phyloP scores from a whole-genome alignment of 2,329 filamentous ascomycete species.

The Zelopaecilomyces penicillatus region DNA sequence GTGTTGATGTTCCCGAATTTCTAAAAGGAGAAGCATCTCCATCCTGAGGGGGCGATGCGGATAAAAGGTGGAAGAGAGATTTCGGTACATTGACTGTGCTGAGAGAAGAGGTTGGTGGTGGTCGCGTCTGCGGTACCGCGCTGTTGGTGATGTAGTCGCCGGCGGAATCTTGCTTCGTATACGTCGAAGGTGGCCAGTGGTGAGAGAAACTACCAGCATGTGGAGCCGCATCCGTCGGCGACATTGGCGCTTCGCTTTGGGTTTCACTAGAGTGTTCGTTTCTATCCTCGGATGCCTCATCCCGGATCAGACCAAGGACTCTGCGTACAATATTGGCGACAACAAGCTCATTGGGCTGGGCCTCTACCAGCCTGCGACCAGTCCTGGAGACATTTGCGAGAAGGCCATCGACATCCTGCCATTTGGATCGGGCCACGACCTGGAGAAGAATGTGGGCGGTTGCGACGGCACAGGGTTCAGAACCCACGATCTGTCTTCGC shows the following conservation, averaged over 20 bases:
- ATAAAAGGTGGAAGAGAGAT: conserved; percentile 83
- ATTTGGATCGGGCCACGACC: conserved; percentile 75
- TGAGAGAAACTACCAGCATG: conserved; percentile 19
- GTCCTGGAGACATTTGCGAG: conserved; percentile 72
- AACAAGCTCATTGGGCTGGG: conserved; percentile 82
- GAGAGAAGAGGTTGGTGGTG: conserved; percentile 53
- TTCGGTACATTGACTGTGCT: conserved; percentile 59
- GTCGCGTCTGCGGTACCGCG: conserved; percentile 34
- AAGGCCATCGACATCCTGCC: conserved; percentile 67
- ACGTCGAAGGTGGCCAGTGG: conserved; percentile 23
- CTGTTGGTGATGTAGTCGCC: conserved; percentile 20
- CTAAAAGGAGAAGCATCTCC: conserved; percentile 37
- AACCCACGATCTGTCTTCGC: conserved; percentile 78
- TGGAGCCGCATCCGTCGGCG: conserved; percentile 31
- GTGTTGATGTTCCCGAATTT: conserved; percentile 42
- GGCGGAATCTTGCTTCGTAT: conserved; percentile 26
- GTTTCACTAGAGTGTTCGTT: conserved; percentile 56
- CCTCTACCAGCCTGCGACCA: conserved; percentile 68
- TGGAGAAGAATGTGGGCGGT: conserved; percentile 83
- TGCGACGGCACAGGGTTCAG: conserved; percentile 81
- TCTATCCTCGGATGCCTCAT: conserved; percentile 76
- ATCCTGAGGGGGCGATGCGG: conserved; percentile 52
- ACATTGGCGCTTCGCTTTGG: conserved; percentile 37
- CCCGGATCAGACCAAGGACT: conserved; percentile 81
- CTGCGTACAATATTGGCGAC: conserved; percentile 92